Base-by-base conservation (phyloP, 805 yeast genomes). In the Cyberlindnera suaveolens region DNA sequence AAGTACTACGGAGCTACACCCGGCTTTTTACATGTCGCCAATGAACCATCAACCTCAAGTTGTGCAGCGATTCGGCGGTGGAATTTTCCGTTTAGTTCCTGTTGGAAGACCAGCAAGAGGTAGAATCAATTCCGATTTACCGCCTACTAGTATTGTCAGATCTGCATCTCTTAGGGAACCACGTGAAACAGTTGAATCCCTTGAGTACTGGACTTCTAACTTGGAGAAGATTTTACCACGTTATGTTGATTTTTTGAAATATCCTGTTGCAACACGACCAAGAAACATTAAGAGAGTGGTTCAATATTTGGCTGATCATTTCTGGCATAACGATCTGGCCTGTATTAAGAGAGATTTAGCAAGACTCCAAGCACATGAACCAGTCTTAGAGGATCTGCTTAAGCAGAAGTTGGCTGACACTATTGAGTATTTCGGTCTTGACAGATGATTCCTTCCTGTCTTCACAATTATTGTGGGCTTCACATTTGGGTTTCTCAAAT, bases 231-330 rank as follows among this genome's bases (percentile, higher is more conserved):
- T 60, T 41, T 57, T 64, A 0, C 54, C 53, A 18, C 59, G 51
- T 17, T 57, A 58, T 8, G 51, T 66, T 43, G 65, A 66, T 32
- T 67, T 62, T 35, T 47, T 65, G 37, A 49, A 53, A 36, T 58
- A 52, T 39, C 63, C 68, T 6, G 45, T 53, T 14, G 66, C 67
- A 2, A 56, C 65, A 1, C 58, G 65, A 43, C 58, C 61, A 13
- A 53, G 49, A n/a, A 65, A 61, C 41, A 38, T 66, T 36, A 49
- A 41, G 13, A 54, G 60, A 27, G 58, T 69, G 31, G 40, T 64
- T 9, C 63, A 62, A n/a, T 65, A 64, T 44, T 59, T 70, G 34
- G 45, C 66, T 36, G 66, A 66, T 26, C 59, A 60, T 1, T 63
- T 54, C 41, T 68, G 71, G 67, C 44, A 48, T 13, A 57, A 60